Percentiles rank a stretch among this genome's conserved stretches.
phyloP scores from a whole-genome alignment of 805 yeast species.

The Starmerella apicola region DNA sequence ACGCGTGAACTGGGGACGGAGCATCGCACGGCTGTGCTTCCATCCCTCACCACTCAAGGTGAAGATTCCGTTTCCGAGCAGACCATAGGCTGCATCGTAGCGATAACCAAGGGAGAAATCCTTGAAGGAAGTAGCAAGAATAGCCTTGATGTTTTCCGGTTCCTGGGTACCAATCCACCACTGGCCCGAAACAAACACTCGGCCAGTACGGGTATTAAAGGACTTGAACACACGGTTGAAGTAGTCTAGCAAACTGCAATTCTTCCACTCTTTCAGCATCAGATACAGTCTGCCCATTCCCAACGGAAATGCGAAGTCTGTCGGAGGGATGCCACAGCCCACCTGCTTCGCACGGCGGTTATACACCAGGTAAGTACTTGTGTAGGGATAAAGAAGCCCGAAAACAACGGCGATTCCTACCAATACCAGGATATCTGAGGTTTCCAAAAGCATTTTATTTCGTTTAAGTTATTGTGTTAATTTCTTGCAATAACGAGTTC shows the following conservation, averaged over 20 bases:
- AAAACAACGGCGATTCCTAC: not conserved
- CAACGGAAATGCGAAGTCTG: constrained; percentile 10
- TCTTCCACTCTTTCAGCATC: constrained; percentile 2
- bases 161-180: constrained; percentile 20
- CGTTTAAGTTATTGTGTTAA: too few species aligned
- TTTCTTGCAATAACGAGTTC: too few species aligned
- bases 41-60: constrained; percentile 25
- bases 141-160: constrained; percentile 23
- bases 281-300: constrained; percentile 8
- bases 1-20: constrained; percentile 25
- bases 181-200: constrained; percentile 11
- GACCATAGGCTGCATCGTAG: constrained; percentile 16
- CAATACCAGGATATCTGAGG: constrained; percentile 5
- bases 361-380: constrained; percentile 3
- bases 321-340: constrained; percentile 10
- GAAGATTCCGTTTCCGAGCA: constrained; percentile 25
- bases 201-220: constrained; percentile 6
- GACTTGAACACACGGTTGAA: constrained; percentile 5
- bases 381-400: constrained; percentile 3
- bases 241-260: constrained; percentile 9
- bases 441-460: not conserved
- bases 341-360: constrained; percentile 8
- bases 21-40: constrained; percentile 25
- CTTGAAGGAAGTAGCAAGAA: constrained; percentile 23
- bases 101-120: constrained; percentile 25